Percentiles rank a stretch among this genome's conserved stretches.
Evolutionary conservation across 345 rosid species (phyloP).

Genomic region (Camelina hispida): DNA sequence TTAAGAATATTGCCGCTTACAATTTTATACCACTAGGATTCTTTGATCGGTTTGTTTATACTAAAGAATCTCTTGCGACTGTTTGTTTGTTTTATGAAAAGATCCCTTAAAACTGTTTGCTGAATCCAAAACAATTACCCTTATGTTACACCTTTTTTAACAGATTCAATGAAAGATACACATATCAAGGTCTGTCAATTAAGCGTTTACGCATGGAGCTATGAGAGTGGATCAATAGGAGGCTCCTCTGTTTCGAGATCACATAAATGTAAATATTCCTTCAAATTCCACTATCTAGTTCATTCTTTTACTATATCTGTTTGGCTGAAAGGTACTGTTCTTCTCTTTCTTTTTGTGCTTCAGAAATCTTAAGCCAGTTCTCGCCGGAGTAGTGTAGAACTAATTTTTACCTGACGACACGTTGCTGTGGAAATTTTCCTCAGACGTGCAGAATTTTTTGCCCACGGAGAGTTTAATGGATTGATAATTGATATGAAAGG

Average conservation of each 20-base stretch:
- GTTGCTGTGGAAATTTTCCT: not conserved
- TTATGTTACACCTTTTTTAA: not conserved
- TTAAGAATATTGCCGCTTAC: conserved; percentile 1
- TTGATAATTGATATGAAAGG: conserved; percentile 1
- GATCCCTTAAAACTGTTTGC: not conserved
- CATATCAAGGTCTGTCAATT: not conserved
- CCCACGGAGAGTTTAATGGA: not conserved
- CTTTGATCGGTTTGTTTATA: conserved; percentile 2
- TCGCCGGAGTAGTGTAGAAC: conserved; percentile 38
- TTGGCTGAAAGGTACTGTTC: conserved; percentile 11
- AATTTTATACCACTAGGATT: not conserved
- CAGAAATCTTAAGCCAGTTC: conserved; percentile 9
- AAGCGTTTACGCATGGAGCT: conserved; percentile 1
- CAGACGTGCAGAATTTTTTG: conserved; percentile 25
- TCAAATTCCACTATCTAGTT: conserved; percentile 2
- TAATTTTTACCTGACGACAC: conserved; percentile 4
- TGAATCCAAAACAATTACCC: not conserved
- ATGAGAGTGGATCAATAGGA: conserved; percentile 3
- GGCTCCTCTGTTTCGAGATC: conserved; percentile 22
- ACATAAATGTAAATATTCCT: conserved; percentile 15
- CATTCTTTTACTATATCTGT: not conserved
- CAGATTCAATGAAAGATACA: conserved; percentile 21
- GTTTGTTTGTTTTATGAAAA: not conserved
- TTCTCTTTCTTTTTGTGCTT: not conserved
- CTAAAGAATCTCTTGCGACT: not conserved